Base-by-base conservation (phyloP, 2,329 filamentous ascomycete species). In the Polychaeton citri region DNA sequence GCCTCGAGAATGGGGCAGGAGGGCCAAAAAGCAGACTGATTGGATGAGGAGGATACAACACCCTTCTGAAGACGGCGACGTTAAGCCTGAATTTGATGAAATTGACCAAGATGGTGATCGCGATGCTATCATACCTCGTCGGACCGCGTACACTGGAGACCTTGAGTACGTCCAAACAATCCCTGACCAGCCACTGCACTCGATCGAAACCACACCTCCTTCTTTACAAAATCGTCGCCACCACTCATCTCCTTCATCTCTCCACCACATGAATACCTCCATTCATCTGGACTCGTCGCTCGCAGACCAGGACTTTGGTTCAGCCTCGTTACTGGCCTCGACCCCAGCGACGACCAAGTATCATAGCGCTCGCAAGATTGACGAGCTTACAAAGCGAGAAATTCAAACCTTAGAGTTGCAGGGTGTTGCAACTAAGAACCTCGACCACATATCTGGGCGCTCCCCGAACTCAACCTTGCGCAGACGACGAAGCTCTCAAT, bases 321-420 rank as follows among this genome's bases (percentile, higher is more conserved):
- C 60, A 15, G 58, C 54, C 13, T 65, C 63, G 10, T 47, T 69
- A 26, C 57, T 68, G 4, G 61, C 62, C 4, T 68, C 65, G 4
- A 69, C 66, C 3, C 66, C 66, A 10, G 57, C 57, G 10, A 46
- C 42, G 16, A 54, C 56, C n/a, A 51, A 24, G 36, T 40, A 37
- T 8, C 39, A 45, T 24, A 28, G 7, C 24, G 3, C 24, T 12
- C 59, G 54, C 2, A 49, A 46, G 20, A 50, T 68, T 18, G 63
- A 67, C 39, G 55, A 61, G 26, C 60, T 66, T 32, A 52, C 61
- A 32, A 53, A 59, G 41, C 50, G 55, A 13, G 64, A 66, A 40
- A 53, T 61, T 10, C 57, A 63, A 35, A 53, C 45, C 13, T 37
- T 61, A 19, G 58, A 55, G 38, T 54, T 56, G 35, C 52, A 53